Evolutionary conservation across 1,139 yeast species (phyloP), one percentile per base, ranked within the genome.

Genomic region (Yamadazyma diddensiae): DNA sequence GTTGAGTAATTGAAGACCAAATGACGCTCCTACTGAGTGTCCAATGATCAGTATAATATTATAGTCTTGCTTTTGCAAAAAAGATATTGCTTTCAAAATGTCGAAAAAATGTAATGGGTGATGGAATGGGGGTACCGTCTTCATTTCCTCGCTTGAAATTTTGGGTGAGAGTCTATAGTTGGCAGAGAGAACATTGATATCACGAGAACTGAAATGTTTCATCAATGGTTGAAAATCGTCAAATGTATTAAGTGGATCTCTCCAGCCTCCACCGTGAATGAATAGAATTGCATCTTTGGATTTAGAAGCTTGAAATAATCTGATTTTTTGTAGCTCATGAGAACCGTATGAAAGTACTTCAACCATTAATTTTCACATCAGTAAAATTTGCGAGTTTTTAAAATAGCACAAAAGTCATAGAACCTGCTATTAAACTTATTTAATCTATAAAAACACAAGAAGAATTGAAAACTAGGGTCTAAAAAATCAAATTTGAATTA

Each of bases 201-300:
- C 10, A 16, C 8, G 16, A n/a, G 17, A 9, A 1, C 24, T 15
- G 17, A 45, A 31, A 8, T 31, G 14, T 2, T 14, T 10, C 21
- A 38, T 26, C 4, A 82, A 47, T 3, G 49, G 47, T 12, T 61
- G 59, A 36, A 77, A 79, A 49, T 83, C 94, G 28, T 65, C 58
- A 30, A 55, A 71, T 0, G 85, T 77, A 50, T 82, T 80, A 2
- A 43, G 53, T 0, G 79, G 77, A 49, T 84, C 95, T 43, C 85
- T 62, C 95, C 95, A 87, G 0, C 92, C 95, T 0, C 96, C 96
- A 0, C 95, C 95, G 53, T 87, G 95, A 23, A 87, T 70, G 43
- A 77, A 79, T 1, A 86, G 58, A 3, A 69, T 47, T 2, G 57
- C 45, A 9, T 38, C 35, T 4, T 20, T 35, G 28, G 48, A 47